Evolutionary conservation across 306 rosid species (phyloP), one percentile per base, ranked within the genome.

Genomic region (Macrotyloma uniflorum): DNA sequence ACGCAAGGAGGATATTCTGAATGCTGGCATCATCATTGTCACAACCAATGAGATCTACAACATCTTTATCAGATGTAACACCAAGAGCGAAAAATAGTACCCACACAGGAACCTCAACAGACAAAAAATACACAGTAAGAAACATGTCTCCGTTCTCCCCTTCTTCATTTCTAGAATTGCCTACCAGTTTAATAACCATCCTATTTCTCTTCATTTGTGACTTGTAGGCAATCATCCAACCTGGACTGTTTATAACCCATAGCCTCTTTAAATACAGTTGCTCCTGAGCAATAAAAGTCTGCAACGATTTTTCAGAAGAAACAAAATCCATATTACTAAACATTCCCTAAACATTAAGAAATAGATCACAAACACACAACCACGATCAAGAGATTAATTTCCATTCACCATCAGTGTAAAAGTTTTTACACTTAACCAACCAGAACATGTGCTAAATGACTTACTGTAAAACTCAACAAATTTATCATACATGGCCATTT

Each of bases 241-340:
- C 84, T 45, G 86, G 99, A 83, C 5, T 63, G 80, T 81, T 88
- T 19, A 87, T 8, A 70, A 93, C 83, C 91, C 97, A 90, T 45
- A 93, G 97, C 83, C 93, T 90, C 89, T 79, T 96, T 38, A 83
- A 30, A 83, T 86, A 85, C 9, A 88, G 74, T 72, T 93, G 98
- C 86, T 96, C 98, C 80, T 96, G 99, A 8, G 98, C 98, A 68
- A 96, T 88, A 85, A 96, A 93, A 65, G 90, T 84, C 99, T 96
- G 92, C 85, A 87, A 83, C 59, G 75, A 18, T 28, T 67, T 83
- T 63, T 2, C 22, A 18, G 46, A 69, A 59, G 13, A 77, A 51
- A 45, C 28, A 70, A 26, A 66, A 47, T 43, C 45, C 40, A 70
- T 16, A 75, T 1, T 12, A 15, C 5, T 15, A 45, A 38, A 51